Conservation (phyloP, 352 stramenopile genomes). For the Globisporangium barbulae region DNA sequence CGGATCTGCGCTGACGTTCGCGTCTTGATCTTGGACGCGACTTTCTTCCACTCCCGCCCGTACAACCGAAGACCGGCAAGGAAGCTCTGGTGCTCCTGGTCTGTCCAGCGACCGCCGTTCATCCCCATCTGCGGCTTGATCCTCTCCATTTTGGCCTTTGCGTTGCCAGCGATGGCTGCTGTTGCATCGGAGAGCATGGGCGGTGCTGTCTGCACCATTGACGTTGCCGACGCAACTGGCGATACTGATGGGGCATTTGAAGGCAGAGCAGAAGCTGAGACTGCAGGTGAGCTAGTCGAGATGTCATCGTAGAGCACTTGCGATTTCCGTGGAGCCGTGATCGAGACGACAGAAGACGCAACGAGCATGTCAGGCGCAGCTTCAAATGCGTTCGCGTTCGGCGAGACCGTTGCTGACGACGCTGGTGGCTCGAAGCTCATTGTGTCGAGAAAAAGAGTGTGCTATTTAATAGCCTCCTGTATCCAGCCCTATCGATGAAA, state of each 20-base stretch:
- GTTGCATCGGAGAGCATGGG: conserved; percentile 15
- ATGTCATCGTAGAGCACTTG: conserved; percentile 23
- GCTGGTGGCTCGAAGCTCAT: conserved; percentile 3
- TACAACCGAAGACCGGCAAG: conserved; percentile 91
- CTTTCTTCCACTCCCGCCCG: conserved; percentile 97
- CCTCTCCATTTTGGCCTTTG: conserved; percentile 27
- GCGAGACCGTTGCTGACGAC: background rate
- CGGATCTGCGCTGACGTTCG: conserved; percentile 84
- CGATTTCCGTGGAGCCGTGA: conserved; percentile 8
- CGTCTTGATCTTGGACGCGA: conserved; percentile 87
- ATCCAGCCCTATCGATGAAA: background rate
- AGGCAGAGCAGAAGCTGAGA: conserved; percentile 22
- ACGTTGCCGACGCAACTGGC: conserved; percentile 19
- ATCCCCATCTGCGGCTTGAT: conserved; percentile 64
- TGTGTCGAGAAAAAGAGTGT: background rate
- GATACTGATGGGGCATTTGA: conserved; percentile 21
- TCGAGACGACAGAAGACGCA: conserved; percentile 10
- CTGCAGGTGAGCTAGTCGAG: conserved; percentile 24
- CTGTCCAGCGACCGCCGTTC: conserved; percentile 92
- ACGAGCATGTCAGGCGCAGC: background rate
- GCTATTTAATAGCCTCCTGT: background rate
- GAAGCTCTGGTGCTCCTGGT: conserved; percentile 95
- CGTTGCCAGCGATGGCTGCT: background rate
- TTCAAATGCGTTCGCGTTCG: background rate
- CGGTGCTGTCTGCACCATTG: conserved; percentile 21